phyloP scores from a whole-genome alignment of 75 land plant genomes.

The Azolla pinnata region DNA sequence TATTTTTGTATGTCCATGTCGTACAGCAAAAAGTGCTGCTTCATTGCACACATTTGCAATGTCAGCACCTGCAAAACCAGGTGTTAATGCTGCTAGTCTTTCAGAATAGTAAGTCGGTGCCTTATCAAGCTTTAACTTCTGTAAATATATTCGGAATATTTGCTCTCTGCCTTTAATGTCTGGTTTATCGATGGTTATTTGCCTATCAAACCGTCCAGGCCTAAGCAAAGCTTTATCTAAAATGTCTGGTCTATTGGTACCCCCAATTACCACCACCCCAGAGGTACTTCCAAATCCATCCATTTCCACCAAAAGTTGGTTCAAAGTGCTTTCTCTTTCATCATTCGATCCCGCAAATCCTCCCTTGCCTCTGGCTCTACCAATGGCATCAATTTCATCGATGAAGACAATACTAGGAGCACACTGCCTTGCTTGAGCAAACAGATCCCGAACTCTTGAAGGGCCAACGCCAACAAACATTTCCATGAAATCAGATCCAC shows the following conservation, averaged over 20 bases:
- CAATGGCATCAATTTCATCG: conserved; percentile 66
- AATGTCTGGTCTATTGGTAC: conserved; percentile 54
- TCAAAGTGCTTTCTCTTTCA: conserved; percentile 51
- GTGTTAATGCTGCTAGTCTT: conserved; percentile 43
- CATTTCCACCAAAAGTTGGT: conserved; percentile 56
- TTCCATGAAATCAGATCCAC: conserved; percentile 61
- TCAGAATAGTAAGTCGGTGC: conserved; percentile 27
- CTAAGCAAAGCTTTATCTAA: conserved; percentile 54
- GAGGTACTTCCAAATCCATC: conserved; percentile 52
- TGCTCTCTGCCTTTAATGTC: conserved; percentile 49
- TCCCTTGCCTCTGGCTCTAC: conserved; percentile 44
- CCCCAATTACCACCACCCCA: conserved; percentile 50
- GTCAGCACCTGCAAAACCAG: conserved; percentile 70
- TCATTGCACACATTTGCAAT: conserved; percentile 99
- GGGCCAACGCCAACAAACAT: conserved; percentile 76
- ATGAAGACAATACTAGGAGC: conserved; percentile 58
- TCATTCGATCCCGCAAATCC: conserved; percentile 39
- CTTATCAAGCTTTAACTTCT: conserved; percentile 44
- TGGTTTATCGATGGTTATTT: conserved; percentile 39
- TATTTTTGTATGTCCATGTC: conserved; percentile 50
- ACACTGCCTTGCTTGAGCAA: conserved; percentile 36
- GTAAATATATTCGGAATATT: conserved; percentile 37
- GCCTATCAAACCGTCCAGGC: conserved; percentile 65
- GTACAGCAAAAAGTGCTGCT: conserved; percentile 92
- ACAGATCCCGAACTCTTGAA: conserved; percentile 47